Evolutionary conservation across 2,329 filamentous ascomycete species (phyloP).

Genomic region (Dactylellina sp.): DNA sequence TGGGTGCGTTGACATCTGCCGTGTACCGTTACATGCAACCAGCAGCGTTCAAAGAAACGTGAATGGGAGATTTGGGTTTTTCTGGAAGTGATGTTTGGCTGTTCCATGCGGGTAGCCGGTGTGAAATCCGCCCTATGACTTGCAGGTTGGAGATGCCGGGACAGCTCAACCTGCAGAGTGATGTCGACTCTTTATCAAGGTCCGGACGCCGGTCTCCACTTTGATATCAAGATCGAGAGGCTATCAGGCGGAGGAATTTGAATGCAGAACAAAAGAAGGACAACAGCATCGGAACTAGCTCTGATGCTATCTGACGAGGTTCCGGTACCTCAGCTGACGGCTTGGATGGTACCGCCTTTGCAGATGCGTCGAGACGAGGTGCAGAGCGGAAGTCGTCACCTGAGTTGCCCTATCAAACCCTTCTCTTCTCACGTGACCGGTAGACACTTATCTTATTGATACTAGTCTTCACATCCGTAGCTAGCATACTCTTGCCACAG

Average conservation of each 20-base stretch:
- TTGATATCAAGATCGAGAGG: not conserved
- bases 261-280: no score
- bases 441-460: not conserved
- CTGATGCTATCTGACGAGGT: not conserved
- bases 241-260: no score
- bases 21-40: conserved; percentile 52
- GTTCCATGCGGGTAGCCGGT: conserved; percentile 33
- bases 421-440: conserved; percentile 26
- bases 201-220: not conserved
- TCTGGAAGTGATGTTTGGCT: conserved; percentile 19
- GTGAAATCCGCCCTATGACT: conserved; percentile 22
- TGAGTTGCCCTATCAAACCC: conserved; percentile 33
- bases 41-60: no score
- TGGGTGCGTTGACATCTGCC: conserved; percentile 39
- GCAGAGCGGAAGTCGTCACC: conserved; percentile 53
- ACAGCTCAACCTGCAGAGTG: not conserved
- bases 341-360: not conserved
- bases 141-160: conserved; percentile 8
- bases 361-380: conserved; percentile 48
- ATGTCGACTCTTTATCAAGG: not conserved
- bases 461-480: not conserved
- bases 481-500: no score
- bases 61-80: not conserved
- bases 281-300: not conserved
- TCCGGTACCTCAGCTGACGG: not conserved